phyloP scores from a whole-genome alignment of 805 yeast species.

The Helenozyma baotianmanensis region DNA sequence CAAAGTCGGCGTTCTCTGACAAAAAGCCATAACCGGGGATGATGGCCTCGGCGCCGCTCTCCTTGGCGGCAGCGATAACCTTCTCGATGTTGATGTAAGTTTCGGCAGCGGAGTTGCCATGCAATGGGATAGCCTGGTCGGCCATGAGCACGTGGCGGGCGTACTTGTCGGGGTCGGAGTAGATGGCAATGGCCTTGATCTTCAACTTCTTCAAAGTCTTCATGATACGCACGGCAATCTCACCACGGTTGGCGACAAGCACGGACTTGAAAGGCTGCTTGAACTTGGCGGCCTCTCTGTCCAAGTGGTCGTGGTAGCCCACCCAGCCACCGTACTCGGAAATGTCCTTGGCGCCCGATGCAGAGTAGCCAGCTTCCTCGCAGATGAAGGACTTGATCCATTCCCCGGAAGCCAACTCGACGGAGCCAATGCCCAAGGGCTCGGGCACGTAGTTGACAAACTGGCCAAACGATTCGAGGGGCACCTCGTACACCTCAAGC shows the following conservation, averaged over 20 bases:
- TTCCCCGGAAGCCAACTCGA: conserved; percentile 73
- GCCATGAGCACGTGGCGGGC: conserved; percentile 83
- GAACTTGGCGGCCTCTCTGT: conserved; percentile 20
- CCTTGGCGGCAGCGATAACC: conserved; percentile 79
- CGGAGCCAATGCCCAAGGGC: conserved; percentile 93
- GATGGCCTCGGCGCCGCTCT: conserved; percentile 86
- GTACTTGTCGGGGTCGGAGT: conserved; percentile 85
- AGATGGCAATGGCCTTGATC: conserved; percentile 79
- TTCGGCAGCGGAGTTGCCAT: conserved; percentile 84
- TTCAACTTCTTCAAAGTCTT: conserved; percentile 77
- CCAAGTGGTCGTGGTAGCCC: conserved; percentile 45
- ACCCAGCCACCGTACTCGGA: conserved; percentile 91
- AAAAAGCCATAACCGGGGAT: conserved; percentile 97
- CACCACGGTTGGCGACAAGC: conserved; percentile 96
- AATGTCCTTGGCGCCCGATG: conserved; percentile 70
- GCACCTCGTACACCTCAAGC: conserved; percentile 81
- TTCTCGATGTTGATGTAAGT: conserved; percentile 85
- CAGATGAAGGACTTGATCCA: conserved; percentile 93
- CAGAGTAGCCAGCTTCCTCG: conserved; percentile 80
- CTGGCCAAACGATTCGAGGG: conserved; percentile 70
- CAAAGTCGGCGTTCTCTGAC: conserved; percentile 93
- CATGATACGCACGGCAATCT: conserved; percentile 92
- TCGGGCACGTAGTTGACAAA: conserved; percentile 88
- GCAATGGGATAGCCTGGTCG: conserved; percentile 73
- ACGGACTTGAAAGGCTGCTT: conserved; percentile 72